Percentiles rank a stretch among this genome's conserved stretches.
These are phyloP conservation scores for Pyricularia grisea DNA, from an alignment of 2,329 filamentous ascomycete genomes.

Conservation along the genomic window DNA sequence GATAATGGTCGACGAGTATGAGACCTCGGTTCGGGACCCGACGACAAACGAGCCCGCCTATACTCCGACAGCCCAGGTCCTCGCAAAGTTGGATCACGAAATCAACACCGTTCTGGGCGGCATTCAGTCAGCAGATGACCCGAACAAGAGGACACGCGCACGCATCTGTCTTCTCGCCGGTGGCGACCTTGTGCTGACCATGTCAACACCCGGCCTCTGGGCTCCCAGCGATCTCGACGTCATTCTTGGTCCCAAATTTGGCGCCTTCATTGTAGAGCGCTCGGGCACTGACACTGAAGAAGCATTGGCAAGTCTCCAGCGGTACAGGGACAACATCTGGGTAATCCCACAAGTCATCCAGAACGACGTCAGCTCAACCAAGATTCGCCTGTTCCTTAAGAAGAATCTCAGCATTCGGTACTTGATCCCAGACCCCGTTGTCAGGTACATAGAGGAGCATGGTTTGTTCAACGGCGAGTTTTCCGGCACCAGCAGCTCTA, in stretches of 20 bases:
- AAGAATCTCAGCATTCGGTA: conserved; percentile 78
- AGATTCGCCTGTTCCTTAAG: conserved; percentile 73
- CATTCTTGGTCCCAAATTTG: conserved; percentile 68
- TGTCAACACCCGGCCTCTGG: conserved; percentile 71
- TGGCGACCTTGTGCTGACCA: conserved; percentile 64
- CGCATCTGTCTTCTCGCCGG: conserved; percentile 74
- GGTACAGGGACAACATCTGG: conserved; percentile 77
- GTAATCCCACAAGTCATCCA: conserved; percentile 84
- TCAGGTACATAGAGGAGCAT: conserved; percentile 5
- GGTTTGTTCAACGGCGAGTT: conserved; percentile 4
- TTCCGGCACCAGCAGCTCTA: not conserved
- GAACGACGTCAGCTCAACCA: conserved; percentile 70
- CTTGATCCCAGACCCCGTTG: conserved; percentile 20
- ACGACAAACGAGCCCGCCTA: conserved; percentile 54
- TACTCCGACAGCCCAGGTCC: conserved; percentile 77
- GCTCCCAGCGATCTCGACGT: conserved; percentile 75
- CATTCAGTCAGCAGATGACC: conserved; percentile 58
- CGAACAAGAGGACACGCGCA: conserved; percentile 47
- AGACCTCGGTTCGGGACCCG: conserved; percentile 49
- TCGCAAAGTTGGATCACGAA: conserved; percentile 87
- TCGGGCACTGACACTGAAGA: conserved; percentile 83
- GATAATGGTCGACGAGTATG: conserved; percentile 84
- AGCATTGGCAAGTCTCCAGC: conserved; percentile 69
- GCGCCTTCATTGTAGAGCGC: conserved; percentile 79
- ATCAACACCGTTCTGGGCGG: conserved; percentile 70